Percentiles rank a stretch among this genome's conserved stretches.
These are phyloP conservation scores for Penicillium daleae DNA, from an alignment of 495 filamentous ascomycete species.

Conservation along the genomic window DNA sequence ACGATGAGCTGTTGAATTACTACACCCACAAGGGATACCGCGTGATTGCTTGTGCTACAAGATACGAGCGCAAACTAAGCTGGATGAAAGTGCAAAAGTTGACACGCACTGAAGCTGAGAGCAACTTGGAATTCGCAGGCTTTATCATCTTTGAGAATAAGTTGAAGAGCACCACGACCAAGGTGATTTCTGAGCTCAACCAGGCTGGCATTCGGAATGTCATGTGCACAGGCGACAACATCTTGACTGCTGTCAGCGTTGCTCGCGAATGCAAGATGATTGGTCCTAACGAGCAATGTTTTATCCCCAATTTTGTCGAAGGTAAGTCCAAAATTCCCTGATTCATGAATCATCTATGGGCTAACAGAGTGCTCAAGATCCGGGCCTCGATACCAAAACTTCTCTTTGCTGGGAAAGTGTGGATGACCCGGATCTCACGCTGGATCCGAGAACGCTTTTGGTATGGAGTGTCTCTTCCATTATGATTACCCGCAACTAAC, in stretches of 20 bases:
- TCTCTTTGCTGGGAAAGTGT: conserved; percentile 88
- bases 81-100: conserved; percentile 96
- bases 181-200: conserved; percentile 80
- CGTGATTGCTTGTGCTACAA: conserved; percentile 96
- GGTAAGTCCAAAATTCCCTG: conserved; percentile 43
- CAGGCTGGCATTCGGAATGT: conserved; percentile 84
- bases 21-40: conserved; percentile 96
- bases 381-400: conserved; percentile 64
- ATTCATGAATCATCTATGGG: not conserved
- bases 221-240: conserved; percentile 99
- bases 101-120: conserved; percentile 82
- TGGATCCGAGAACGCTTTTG: conserved; percentile 77
- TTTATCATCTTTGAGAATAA: conserved; percentile 99
- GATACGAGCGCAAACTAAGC: conserved; percentile 79
- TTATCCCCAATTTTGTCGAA: conserved; percentile 85
- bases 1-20: conserved; percentile 81
- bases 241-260: conserved; percentile 95
- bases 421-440: conserved; percentile 72
- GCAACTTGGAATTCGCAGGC: conserved; percentile 80
- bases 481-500: conserved; percentile 30
- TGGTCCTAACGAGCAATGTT: conserved; percentile 79
- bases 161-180: conserved; percentile 79
- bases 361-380: conserved; percentile 48
- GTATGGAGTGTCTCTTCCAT: conserved; percentile 40
- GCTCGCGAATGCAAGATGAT: conserved; percentile 90